These are phyloP conservation scores for Ceratopteris richardii DNA, from an alignment of 75 land plant genomes.

Conservation along the genomic window DNA sequence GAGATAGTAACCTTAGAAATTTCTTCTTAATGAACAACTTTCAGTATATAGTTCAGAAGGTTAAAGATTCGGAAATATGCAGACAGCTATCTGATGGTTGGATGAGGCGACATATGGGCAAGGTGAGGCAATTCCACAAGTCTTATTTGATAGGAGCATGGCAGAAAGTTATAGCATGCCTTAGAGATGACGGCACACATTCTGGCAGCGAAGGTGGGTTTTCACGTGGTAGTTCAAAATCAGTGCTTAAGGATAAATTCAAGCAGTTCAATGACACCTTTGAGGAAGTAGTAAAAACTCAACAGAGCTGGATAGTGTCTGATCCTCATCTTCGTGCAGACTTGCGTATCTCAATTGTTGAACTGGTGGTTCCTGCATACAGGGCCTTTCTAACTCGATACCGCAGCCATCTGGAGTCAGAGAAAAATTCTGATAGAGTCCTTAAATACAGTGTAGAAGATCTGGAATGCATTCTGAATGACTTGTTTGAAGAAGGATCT, in stretches of 20 bases:
- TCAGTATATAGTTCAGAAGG: constrained; percentile 57
- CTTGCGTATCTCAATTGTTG: constrained; percentile 46
- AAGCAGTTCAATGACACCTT: constrained; percentile 56
- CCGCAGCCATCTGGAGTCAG: constrained; percentile 47
- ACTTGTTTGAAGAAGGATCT: constrained; percentile 59
- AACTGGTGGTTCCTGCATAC: constrained; percentile 60
- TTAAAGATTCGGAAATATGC: constrained; percentile 39
- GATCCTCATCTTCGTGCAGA: constrained; percentile 62
- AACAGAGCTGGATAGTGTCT: constrained; percentile 55
- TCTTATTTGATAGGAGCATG: constrained; percentile 52
- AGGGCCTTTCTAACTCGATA: constrained; percentile 57
- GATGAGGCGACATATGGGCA: constrained; percentile 29
- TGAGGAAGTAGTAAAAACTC: constrained; percentile 57
- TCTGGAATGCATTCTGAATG: constrained; percentile 43
- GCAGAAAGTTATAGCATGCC: constrained; percentile 30
- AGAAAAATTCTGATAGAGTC: constrained; percentile 46
- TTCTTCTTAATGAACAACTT: constrained; percentile 65
- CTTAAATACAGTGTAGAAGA: constrained; percentile 71
- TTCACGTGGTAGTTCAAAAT: constrained; percentile 27
- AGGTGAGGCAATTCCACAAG: constrained; percentile 30
- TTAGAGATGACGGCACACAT: constrained; percentile 43
- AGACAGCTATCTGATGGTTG: constrained; percentile 40
- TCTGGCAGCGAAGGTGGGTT: constrained; percentile 13
- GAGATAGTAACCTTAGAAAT: constrained; percentile 32
- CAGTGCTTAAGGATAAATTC: constrained; percentile 65